Conservation (phyloP, 2,329 filamentous ascomycete genomes). For the Microdochium paspali region DNA sequence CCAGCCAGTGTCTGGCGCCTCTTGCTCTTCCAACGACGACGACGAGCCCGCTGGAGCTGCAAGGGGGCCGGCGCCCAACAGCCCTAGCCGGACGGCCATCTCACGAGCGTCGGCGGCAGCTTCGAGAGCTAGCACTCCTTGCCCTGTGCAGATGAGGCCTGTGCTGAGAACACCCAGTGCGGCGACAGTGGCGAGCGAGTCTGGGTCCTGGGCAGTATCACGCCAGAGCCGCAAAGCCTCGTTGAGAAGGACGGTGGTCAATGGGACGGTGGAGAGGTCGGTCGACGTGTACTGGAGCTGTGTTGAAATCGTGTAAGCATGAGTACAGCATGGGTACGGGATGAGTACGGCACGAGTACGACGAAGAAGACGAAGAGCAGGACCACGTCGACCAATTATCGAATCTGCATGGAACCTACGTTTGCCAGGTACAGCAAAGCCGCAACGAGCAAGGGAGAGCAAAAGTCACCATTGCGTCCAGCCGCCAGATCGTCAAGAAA, state of each 20-base stretch:
- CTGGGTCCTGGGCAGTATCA: background rate
- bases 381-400: background rate
- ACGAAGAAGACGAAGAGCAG: slow-evolving; percentile 1
- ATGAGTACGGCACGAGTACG: too few species aligned
- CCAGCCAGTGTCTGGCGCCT: background rate
- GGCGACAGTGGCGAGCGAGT: background rate
- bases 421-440: slow-evolving; percentile 8
- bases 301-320: slow-evolving; percentile 1
- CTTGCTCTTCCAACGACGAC: background rate
- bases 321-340: too few species aligned
- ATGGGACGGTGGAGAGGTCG: background rate
- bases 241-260: background rate
- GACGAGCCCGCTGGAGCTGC: background rate
- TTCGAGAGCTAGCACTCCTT: background rate
- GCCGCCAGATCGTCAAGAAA: slow-evolving; percentile 9
- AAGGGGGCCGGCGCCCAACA: background rate
- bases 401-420: slow-evolving; percentile 2
- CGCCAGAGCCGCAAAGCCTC: background rate
- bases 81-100: background rate
- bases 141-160: background rate
- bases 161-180: background rate
- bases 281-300: background rate
- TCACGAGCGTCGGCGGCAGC: background rate
- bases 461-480: slow-evolving; percentile 5
- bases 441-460: slow-evolving; percentile 7